Percentiles rank a stretch among this genome's conserved stretches.
Conservation (phyloP, 768 basidiomycete species). For the Omphalotus guepiniiformis region DNA sequence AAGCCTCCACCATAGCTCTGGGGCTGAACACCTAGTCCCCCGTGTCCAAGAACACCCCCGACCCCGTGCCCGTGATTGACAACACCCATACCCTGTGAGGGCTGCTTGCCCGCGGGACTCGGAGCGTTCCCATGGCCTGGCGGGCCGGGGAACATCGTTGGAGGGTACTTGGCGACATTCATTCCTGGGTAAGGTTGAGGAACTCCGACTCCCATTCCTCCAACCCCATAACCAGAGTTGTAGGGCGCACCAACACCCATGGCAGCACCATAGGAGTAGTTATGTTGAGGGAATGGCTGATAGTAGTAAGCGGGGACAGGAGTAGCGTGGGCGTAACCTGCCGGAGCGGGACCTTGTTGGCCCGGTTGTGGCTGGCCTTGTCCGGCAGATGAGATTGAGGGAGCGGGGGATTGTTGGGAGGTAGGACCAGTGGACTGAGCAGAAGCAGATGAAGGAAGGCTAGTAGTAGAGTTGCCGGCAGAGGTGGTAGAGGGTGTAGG, state of each 20-base stretch:
- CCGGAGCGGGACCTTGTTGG: constrained; percentile 42
- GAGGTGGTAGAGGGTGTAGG: constrained; percentile 4
- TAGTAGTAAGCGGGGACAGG: constrained; percentile 56
- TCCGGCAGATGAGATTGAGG: constrained; percentile 39
- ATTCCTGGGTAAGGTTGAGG: constrained; percentile 40
- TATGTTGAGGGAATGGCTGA: constrained; percentile 67
- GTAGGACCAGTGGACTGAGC: constrained; percentile 38
- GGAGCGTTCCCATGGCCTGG: constrained; percentile 64
- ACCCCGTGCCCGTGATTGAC: constrained; percentile 25
- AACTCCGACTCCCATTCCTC: constrained; percentile 34
- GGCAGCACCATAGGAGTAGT: constrained; percentile 46
- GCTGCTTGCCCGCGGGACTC: constrained; percentile 62
- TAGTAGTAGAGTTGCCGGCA: constrained; percentile 29
- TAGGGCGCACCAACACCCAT: constrained; percentile 32
- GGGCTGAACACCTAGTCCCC: constrained; percentile 31
- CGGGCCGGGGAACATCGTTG: constrained; percentile 67
- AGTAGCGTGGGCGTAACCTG: constrained; percentile 40
- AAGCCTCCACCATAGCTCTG: constrained; percentile 24
- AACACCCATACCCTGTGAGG: constrained; percentile 43
- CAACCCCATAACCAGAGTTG: constrained; percentile 43
- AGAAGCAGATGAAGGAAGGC: constrained; percentile 47
- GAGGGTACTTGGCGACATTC: constrained; percentile 70
- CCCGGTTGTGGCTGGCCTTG: constrained; percentile 57
- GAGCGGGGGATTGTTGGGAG: constrained; percentile 44
- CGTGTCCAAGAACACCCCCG: constrained; percentile 7